Conservation (phyloP, 2,329 filamentous ascomycete genomes). For the Sporothrix luriei region DNA sequence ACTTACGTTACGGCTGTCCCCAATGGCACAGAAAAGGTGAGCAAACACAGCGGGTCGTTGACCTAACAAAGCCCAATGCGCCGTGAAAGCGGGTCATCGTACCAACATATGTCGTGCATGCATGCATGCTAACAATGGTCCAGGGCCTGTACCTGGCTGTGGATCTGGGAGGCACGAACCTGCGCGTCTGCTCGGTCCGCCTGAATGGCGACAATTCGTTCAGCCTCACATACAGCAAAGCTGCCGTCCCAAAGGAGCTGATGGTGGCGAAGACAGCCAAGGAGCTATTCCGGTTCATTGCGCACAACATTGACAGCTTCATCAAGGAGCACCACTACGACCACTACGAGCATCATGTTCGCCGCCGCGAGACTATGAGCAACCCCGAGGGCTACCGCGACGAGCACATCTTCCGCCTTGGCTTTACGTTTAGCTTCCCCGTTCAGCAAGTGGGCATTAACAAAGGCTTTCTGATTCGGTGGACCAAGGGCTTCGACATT, state of each 20-base stretch:
- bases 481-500: slow-evolving; percentile 99
- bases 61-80: slow-evolving; percentile 11
- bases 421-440: slow-evolving; percentile 99
- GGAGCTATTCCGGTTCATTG: slow-evolving; percentile 89
- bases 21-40: slow-evolving; percentile 94
- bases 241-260: slow-evolving; percentile 82
- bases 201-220: slow-evolving; percentile 95
- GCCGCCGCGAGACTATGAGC: slow-evolving; percentile 64
- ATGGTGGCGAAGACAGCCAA: slow-evolving; percentile 86
- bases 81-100: slow-evolving; percentile 5
- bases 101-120: slow-evolving; percentile 23
- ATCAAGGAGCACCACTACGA: slow-evolving; percentile 84
- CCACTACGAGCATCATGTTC: slow-evolving; percentile 73
- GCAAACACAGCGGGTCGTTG: slow-evolving; percentile 6
- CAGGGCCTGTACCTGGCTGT: slow-evolving; percentile 94
- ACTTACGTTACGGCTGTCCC: slow-evolving; percentile 95
- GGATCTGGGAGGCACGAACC: slow-evolving; percentile 97
- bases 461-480: slow-evolving; percentile 89
- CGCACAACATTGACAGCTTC: slow-evolving; percentile 88
- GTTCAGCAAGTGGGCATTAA: slow-evolving; percentile 94
- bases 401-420: slow-evolving; percentile 83
- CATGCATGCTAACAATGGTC: slow-evolving; percentile 14
- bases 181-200: slow-evolving; percentile 92
- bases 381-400: slow-evolving; percentile 63
- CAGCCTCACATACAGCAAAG: slow-evolving; percentile 88